Evolutionary conservation across 2,329 filamentous ascomycete species (phyloP), one percentile per base, ranked within the genome.

Genomic region (Rutstroemia sp.): DNA sequence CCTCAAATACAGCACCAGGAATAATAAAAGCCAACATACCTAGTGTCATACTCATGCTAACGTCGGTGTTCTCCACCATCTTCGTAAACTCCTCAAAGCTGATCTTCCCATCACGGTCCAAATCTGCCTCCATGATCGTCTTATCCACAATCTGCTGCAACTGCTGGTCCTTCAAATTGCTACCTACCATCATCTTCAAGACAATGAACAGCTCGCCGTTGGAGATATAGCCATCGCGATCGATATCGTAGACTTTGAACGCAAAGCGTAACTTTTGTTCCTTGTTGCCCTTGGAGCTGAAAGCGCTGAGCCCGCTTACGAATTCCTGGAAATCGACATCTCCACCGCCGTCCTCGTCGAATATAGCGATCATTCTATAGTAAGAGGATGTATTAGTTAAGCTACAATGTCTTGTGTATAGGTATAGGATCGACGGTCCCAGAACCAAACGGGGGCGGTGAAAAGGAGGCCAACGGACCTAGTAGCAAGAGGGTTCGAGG

Each of bases 161-260:
- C 76, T 99, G 94, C 75, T 96, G 90, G 73, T 99, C 94, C 80
- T 99, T 99, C 69, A 99, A 77, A 74, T 99, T 99, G 77, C 89
- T 96, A 58, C 94, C 94, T 51, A 99, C 94, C 94, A 99, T 99
- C 94, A 99, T 99, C 87, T 99, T 99, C 68, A 99, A 81, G 69
- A 99, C 94, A 68, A 99, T 97, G 73, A 97, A 99, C 51, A 99
- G 82, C 78, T 99, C 94, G 68, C 94, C 94, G 73, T 99, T 99
- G 78, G 89, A 95, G 70, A 99, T 99, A 76, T 89, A 99, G 23
- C 94, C 94, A 73, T 99, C 94, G 59, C 94, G 89, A 74, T 99
- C 94, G 69, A 99, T 97, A 73, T 99, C 94, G 79, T 99, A 99
- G 60, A 99, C 94, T 74, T 96, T 96, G 83, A 99, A 99, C 46